Conservation (phyloP, 2,329 filamentous ascomycete genomes). For the Ceratocystis ficicola region DNA sequence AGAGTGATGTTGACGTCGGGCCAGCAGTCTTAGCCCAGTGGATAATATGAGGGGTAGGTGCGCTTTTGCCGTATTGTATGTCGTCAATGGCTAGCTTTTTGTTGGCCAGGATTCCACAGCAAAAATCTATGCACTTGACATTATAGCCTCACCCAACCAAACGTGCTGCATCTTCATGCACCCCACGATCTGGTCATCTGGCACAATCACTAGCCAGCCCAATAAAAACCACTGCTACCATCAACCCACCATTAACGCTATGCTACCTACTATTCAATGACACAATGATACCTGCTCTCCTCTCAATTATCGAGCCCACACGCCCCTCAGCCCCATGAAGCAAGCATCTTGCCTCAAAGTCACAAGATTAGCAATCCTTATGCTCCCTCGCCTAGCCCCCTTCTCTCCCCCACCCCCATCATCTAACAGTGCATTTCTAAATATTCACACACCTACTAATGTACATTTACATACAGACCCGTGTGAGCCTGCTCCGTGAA, state of each 20-base stretch:
- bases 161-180: background rate
- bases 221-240: too few species aligned
- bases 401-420: background rate
- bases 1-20: too few species aligned
- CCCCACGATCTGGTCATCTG: conserved; percentile 1
- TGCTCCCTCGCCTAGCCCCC: too few species aligned
- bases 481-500: background rate
- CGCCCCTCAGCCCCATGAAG: too few species aligned
- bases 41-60: background rate
- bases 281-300: background rate
- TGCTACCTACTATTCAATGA: too few species aligned
- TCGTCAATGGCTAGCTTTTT: background rate
- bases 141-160: conserved; percentile 1
- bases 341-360: too few species aligned
- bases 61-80: background rate
- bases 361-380: too few species aligned
- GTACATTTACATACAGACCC: background rate
- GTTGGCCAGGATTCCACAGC: background rate
- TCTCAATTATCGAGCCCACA: background rate
- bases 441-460: background rate
- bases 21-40: too few species aligned
- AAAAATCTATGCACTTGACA: background rate
- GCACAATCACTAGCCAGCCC: background rate
- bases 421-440: too few species aligned
- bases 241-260: too few species aligned